A percentile compares a stretch with the other conserved stretches of the same genome.
Conservation (phyloP, 106 monocot genomes). For the Triglochin maritima region DNA sequence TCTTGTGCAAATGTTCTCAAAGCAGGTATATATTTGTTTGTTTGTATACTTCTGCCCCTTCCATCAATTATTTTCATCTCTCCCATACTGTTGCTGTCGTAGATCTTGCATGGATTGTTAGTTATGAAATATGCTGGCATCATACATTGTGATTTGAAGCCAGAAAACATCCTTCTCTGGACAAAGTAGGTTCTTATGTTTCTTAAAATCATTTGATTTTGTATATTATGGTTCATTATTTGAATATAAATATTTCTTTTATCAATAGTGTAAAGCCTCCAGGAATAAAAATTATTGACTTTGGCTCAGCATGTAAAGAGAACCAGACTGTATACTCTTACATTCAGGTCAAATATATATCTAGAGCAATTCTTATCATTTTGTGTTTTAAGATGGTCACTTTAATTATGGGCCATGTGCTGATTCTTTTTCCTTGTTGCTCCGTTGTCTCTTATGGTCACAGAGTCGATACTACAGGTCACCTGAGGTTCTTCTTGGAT, state of each 20-base stretch:
- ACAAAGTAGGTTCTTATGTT: slow-evolving; percentile 33
- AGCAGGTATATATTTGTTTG: slow-evolving; percentile 39
- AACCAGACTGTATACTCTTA: slow-evolving; percentile 84
- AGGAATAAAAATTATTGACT: slow-evolving; percentile 94
- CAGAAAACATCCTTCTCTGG: slow-evolving; percentile 89
- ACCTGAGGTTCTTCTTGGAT: slow-evolving; percentile 91
- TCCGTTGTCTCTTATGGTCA: slow-evolving; percentile 6
- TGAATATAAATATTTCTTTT: slow-evolving; percentile 2
- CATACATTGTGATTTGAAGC: slow-evolving; percentile 99
- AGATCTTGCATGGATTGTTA: slow-evolving; percentile 82
- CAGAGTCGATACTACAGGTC: slow-evolving; percentile 99
- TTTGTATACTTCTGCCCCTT: neutral
- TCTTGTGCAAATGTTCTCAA: slow-evolving; percentile 71
- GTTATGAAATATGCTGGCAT: slow-evolving; percentile 85
- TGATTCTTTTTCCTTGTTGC: neutral
- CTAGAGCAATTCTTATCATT: neutral
- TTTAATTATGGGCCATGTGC: neutral
- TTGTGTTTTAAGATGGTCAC: neutral
- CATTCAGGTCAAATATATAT: slow-evolving; percentile 59
- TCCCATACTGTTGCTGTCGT: neutral
- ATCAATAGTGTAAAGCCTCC: slow-evolving; percentile 28
- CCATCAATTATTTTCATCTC: neutral
- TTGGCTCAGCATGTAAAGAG: slow-evolving; percentile 95
- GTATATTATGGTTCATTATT: neutral
- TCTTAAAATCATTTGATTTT: neutral